Conservation (phyloP, 2,329 filamentous ascomycete species). For the Scortechinia acanthostroma region DNA sequence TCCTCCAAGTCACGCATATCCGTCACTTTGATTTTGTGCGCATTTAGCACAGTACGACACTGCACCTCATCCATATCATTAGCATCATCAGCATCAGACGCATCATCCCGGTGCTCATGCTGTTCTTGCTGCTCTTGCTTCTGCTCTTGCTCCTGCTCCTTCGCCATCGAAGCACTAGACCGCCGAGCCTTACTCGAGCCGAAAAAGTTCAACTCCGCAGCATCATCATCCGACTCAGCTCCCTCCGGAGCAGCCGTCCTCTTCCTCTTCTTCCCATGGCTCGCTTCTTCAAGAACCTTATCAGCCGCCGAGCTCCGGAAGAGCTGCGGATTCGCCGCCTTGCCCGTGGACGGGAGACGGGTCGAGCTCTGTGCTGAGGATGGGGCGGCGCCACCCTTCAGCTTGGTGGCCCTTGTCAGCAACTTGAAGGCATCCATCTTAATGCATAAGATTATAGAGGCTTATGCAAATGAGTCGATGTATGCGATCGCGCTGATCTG, state of each 20-base stretch:
- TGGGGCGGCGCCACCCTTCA: slow-evolving; percentile 4
- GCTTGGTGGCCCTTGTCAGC: slow-evolving; percentile 8
- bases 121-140: not conserved
- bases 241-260: not conserved
- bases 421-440: slow-evolving; percentile 10
- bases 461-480: too few species aligned
- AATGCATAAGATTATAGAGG: too few species aligned
- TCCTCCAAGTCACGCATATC: not conserved
- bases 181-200: not conserved
- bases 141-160: not conserved
- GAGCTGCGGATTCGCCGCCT: not conserved
- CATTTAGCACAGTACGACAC: not conserved
- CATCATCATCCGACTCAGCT: not conserved
- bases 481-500: too few species aligned
- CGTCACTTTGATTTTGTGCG: slow-evolving; percentile 2
- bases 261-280: not conserved
- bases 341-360: not conserved
- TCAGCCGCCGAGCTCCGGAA: not conserved
- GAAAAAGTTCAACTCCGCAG: not conserved
- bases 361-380: not conserved
- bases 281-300: not conserved
- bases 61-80: slow-evolving; percentile 1
- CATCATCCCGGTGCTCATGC: not conserved
- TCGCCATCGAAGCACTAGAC: not conserved
- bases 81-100: not conserved